Evolutionary conservation across 495 filamentous ascomycete genomes (phyloP), one percentile per base, ranked within the genome.

Genomic region (Hyaloscypha hepaticicola): DNA sequence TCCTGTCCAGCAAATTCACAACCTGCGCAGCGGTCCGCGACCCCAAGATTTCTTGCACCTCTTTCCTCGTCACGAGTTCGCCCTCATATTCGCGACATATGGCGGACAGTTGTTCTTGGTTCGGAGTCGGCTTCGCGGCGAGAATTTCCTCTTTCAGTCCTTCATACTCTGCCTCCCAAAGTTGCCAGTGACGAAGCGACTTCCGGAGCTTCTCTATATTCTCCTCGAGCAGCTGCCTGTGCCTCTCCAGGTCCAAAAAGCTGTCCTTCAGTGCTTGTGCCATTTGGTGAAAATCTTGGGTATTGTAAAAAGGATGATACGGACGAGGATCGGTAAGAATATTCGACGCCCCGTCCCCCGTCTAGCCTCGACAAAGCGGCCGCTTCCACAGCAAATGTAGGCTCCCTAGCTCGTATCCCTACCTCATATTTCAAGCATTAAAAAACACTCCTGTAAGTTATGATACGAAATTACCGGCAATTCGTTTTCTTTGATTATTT

Each of bases 111-210:
- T 88, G 82, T 6, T 83, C 75, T 0, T 71, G 69, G 4, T 76
- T 76, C 14, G 83, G 76, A 1, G 75, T 75, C 11, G 82, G 76
- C 28, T 83, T 74, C 7, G 81, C 75, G n/a, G 79, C 70, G 51
- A 77, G 69, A 29, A 99, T 83, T 68, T 92, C 90, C 61, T 95
- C 90, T 69, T 88, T 92, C 63, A 98, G 79, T 14, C 85, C 87
- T 67, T 96, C 91, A 74, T 98, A 99, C 68, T 97, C 96, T 19
- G 88, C 82, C 70, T 96, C 93, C 85, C 88, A 95, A 58, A 84
- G 87, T 70, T 91, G 88, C 95, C 94, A 98, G 76, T 93, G 87
- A 50, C 83, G 85, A 22, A 98, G 83, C 3, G 92, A 88, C 68
- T 90, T 82, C 24, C 83, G 83, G 11, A 97, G 86, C 69, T 92